Evolutionary conservation across 2,329 filamentous ascomycete species (phyloP), one percentile per base, ranked within the genome.

Genomic region (Aspergillus piperis): DNA sequence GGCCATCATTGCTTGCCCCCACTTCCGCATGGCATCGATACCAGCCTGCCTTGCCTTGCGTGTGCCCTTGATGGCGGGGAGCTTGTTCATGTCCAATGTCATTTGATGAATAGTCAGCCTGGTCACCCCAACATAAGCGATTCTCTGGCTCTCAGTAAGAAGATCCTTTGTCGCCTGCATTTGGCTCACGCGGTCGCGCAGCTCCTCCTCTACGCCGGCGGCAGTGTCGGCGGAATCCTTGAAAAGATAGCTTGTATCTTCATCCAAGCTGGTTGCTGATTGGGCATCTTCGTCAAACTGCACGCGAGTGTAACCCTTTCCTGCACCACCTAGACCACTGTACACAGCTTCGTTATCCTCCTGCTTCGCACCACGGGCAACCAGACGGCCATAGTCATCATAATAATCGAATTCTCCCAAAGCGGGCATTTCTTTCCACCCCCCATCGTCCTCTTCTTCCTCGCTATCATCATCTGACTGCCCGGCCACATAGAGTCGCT

Each of bases 1-100:
- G 62, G 97, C 87, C 93, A 99, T 99, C 84, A 96, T 96, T 80
- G 96, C 96, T 75, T 99, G 95, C 59, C 90, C 88, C 94, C 94
- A 99, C 90, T 97, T 97, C 76, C 90, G 90, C 80, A 91, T 89
- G 38, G 88, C 86, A 75, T 97, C 95, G 10, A 87, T 80, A 0
- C 90, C 86, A 62, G 89, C 79, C 30, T 85, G 83, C 10, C 92
- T 74, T 47, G 87, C 81, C 74, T 94, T 97, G 76, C 89, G 95
- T 1, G 86, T 84, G 44, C 82, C 84, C 69, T 84, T 91, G 2
- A 84, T 87, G 30, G 68, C 58, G 27, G 79, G 84, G 41, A 93
- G 74, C 10, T 77, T 75, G 59, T 91, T 86, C 57, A 88, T 74
- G 32, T 90, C 88, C 63, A 86, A 86, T 55, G 88, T 81, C 88